These are phyloP conservation scores for Psilocybe cubensis DNA, from an alignment of 768 basidiomycete species.

Conservation along the genomic window DNA sequence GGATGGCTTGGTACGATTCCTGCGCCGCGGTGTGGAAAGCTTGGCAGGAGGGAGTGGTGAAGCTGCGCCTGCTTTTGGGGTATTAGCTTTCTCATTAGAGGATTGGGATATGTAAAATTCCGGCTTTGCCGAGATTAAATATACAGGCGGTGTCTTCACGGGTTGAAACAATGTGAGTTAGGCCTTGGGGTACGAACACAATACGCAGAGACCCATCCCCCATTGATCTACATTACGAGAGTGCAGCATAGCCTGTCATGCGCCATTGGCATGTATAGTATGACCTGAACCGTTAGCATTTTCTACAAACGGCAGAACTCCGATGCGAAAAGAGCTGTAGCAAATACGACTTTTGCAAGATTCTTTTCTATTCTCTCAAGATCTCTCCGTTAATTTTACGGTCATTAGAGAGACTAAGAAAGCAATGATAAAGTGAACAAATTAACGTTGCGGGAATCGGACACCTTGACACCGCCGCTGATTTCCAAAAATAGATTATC, in stretches of 20 bases:
- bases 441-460: slow-evolving; percentile 2
- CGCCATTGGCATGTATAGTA: neutral
- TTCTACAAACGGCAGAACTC: too few species aligned
- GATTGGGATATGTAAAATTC: slow-evolving; percentile 73
- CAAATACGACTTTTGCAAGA: too few species aligned
- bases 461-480: neutral
- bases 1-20: slow-evolving; percentile 70
- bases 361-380: too few species aligned
- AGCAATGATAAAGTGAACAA: neutral
- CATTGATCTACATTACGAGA: neutral
- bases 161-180: neutral
- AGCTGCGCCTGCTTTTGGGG: slow-evolving; percentile 64
- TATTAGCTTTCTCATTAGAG: slow-evolving; percentile 76
- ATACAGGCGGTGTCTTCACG: neutral
- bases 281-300: too few species aligned
- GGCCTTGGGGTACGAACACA: neutral
- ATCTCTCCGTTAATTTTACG: too few species aligned
- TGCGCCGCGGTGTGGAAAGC: slow-evolving; percentile 71
- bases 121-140: neutral
- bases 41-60: slow-evolving; percentile 65
- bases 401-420: neutral
- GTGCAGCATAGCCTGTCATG: slow-evolving; percentile 5
- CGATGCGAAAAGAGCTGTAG: too few species aligned
- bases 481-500: slow-evolving; percentile 16
- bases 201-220: neutral